Base-by-base conservation (phyloP, 805 yeast genomes). In the Metschnikowia lachancei region DNA sequence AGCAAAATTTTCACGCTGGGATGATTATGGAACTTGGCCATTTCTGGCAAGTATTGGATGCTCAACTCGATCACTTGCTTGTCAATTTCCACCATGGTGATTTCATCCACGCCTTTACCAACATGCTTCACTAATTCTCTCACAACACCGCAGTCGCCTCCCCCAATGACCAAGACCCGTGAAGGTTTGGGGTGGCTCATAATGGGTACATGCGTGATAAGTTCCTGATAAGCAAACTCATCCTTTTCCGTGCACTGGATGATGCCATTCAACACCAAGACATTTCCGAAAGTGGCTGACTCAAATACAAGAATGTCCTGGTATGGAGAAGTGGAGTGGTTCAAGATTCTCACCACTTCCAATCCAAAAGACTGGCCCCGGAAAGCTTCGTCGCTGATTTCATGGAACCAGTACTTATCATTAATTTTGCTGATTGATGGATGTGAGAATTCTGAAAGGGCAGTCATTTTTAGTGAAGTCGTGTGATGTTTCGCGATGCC, bases 131-230 rank as follows among this genome's bases (percentile, higher is more conserved):
- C 80, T 14, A 87, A 83, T 64, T 90, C 97, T 58, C 97, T 77
- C 31, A 91, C 69, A 17, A 90, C 96, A 51, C 97, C 97, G 53
- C 97, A 96, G 64, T 90, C 97, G 36, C 97, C 97, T 20, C 97
- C 97, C 22, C 97, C 97, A 57, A 90, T 87, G 26, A 90, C 94
- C 42, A 90, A 76, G 9, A 89, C 95, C 45, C 75, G 77, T 56
- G 78, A 78, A 1, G 97, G 97, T 35, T 73, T 59, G 3, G 80
- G 79, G 67, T 90, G 97, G 10, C 87, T 69, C 78, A 83, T 81
- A 47, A 91, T 60, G 4, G 97, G 91, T 24, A 88, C 66, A 64
- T 91, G 95, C 2, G 95, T 71, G 52, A 90, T 91, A 82, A 88
- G 81, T 63, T 90, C 97, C 68, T 90, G 97, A 66, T 90, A 90